Evolutionary conservation across 2,329 filamentous ascomycete genomes (phyloP), one percentile per base, ranked within the genome.

Genomic region (Ophiocordyceps camponoti-saundersi): DNA sequence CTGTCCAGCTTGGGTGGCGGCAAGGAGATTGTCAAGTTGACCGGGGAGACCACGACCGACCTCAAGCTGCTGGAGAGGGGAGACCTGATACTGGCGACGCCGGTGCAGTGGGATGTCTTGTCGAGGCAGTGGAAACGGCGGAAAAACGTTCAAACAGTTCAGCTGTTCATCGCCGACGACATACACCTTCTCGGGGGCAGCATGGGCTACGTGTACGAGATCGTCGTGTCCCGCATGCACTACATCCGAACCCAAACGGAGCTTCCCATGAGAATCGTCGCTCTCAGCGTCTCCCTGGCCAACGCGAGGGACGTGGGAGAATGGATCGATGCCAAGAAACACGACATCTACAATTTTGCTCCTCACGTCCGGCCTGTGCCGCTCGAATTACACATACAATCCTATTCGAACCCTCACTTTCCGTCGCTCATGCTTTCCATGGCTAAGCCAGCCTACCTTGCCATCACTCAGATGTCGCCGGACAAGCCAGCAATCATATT

Each of bases 311-410:
- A 98, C 57, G 77, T 98, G 56, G 90, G 90, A 46, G 92, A 95
- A 65, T 98, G 92, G 92, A 88, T 98, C 54, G 92, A 93, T 53
- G 92, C 90, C 8, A 94, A 81, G 63, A 96, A 95, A 69, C 92
- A 98, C 61, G 94, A 92, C 44, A 95, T 95, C 52, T 98, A 90
- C 73, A 98, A 98, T 67, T 98, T 98, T 69, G 95, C 87, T 56
- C 92, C 92, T 2, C 83, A 90, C 57, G 81, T 90, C 50, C 82
- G 93, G 48, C 84, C 88, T 1, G 79, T 95, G 18, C 89, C 90
- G 21, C 69, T 98, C 30, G 90, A 96, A 61, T 76, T 98, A 48
- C 88, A 95, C 60, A 83, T 98, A 44, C 92, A 98, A 64, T 90
- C 89, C 1, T 98, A 92, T 67, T 85, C 82, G 26, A 94, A 95